Evolutionary conservation across 2,329 filamentous ascomycete genomes (phyloP).

Genomic region (Penicillium brevicompactum): DNA sequence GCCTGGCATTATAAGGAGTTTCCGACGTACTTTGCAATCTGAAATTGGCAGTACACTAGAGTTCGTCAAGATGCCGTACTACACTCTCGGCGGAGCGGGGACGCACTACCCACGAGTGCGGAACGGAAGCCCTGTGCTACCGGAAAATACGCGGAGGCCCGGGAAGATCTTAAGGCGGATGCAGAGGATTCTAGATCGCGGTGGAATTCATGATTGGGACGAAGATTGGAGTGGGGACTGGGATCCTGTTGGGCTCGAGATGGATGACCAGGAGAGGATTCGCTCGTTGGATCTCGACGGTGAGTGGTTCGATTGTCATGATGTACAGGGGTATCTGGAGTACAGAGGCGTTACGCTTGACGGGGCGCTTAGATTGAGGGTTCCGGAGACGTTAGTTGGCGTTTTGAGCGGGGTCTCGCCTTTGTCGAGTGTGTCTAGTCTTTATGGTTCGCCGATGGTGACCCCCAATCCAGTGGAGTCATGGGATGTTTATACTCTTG

Average conservation of each 20-base stretch:
- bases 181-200: conserved; percentile 17
- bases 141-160: conserved; percentile 32
- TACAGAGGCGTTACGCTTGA: conserved; percentile 34
- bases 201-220: conserved; percentile 26
- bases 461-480: neutral
- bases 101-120: conserved; percentile 60
- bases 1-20: conserved; percentile 17
- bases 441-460: conserved; percentile 11
- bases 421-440: conserved; percentile 9
- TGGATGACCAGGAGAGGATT: conserved; percentile 31
- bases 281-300: conserved; percentile 65
- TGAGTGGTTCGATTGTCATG: conserved; percentile 75
- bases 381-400: conserved; percentile 18
- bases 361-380: conserved; percentile 30
- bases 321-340: conserved; percentile 72
- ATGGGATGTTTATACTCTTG: conserved; percentile 19
- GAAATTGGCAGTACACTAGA: conserved; percentile 27
- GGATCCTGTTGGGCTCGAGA: conserved; percentile 10
- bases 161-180: conserved; percentile 27
- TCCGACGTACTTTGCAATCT: conserved; percentile 15
- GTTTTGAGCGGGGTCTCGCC: conserved; percentile 15
- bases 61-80: conserved; percentile 23
- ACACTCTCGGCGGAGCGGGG: conserved; percentile 64
- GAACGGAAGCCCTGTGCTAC: conserved; percentile 39
- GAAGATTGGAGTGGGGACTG: conserved; percentile 26